A percentile compares a stretch with the other conserved stretches of the same genome.
phyloP scores from a whole-genome alignment of 805 yeast genomes.

The Metschnikowia arizonensis region DNA sequence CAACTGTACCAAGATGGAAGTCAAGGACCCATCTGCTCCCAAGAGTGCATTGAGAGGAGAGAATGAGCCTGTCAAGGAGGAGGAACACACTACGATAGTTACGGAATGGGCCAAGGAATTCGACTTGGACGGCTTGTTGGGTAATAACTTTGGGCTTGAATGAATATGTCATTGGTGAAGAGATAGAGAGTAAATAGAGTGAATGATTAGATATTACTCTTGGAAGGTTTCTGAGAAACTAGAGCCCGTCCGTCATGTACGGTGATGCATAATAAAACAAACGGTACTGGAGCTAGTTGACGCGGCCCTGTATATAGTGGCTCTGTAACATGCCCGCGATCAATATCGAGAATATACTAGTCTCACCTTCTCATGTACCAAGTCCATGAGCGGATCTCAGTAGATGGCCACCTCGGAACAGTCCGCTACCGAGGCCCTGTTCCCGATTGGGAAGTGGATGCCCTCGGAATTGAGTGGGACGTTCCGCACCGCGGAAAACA shows the following conservation, averaged over 20 bases:
- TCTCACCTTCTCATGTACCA: not conserved
- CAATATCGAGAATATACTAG: not conserved
- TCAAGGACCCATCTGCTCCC: conserved; percentile 29
- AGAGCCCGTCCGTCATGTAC: no score
- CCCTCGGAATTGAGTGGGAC: conserved; percentile 90
- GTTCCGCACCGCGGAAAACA: conserved; percentile 63
- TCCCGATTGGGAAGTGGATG: conserved; percentile 54
- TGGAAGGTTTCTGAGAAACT: no score
- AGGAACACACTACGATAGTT: conserved; percentile 77
- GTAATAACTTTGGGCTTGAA: conserved; percentile 37
- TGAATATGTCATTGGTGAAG: no score
- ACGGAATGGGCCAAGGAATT: conserved; percentile 89
- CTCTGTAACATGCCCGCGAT: not conserved
- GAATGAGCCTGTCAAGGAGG: conserved; percentile 45
- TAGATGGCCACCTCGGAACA: conserved; percentile 54
- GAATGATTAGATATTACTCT: no score
- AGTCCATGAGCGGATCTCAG: conserved; percentile 19
- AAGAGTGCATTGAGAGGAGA: conserved; percentile 40
- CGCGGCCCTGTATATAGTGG: no score
- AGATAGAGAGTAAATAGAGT: no score
- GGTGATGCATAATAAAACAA: no score
- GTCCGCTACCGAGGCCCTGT: conserved; percentile 58
- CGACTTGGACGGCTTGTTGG: conserved; percentile 79
- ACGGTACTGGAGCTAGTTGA: no score
- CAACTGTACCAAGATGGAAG: conserved; percentile 23